phyloP scores from a whole-genome alignment of 164 flowering plant genomes.

The Cinnamomum micranthum region DNA sequence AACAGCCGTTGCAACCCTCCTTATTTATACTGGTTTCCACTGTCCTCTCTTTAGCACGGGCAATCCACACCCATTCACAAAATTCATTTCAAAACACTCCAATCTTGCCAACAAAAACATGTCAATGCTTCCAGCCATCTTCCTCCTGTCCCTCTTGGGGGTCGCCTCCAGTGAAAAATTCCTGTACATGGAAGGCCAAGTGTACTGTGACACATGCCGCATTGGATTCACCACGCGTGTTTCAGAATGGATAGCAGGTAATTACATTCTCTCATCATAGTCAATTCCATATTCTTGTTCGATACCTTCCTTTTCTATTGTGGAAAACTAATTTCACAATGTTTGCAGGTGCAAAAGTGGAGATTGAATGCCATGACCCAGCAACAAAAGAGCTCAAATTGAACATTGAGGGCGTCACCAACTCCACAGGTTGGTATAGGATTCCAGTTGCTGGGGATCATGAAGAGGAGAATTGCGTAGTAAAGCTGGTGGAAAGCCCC shows the following conservation, averaged over 20 bases:
- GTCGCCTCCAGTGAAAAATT: not conserved
- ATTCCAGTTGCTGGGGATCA: constrained; percentile 41
- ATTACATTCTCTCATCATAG: not conserved
- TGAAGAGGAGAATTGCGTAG: constrained; percentile 58
- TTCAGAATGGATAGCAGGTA: not conserved
- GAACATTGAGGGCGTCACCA: constrained; percentile 35
- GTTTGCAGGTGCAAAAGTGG: constrained; percentile 4
- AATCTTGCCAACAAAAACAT: not conserved
- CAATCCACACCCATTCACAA: not conserved
- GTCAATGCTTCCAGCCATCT: not conserved
- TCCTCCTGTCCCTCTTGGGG: not conserved
- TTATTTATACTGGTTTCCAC: not conserved
- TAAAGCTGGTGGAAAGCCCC: constrained; percentile 32
- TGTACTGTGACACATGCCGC: constrained; percentile 14
- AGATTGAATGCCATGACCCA: constrained; percentile 44
- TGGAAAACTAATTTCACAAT: not conserved
- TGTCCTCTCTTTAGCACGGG: not conserved
- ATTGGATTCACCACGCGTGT: constrained; percentile 4
- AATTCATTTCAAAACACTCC: too few relatives aligned
- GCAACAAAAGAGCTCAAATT: constrained; percentile 23
- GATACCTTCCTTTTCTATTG: too few relatives aligned
- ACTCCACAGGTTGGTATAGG: constrained; percentile 27
- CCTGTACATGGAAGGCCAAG: constrained; percentile 6
- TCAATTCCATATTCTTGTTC: not conserved
- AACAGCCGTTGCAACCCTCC: not conserved